A percentile compares a stretch with the other conserved stretches of the same genome.
phyloP scores from a whole-genome alignment of 1,139 yeast genomes.

The Yamadazyma kanchanaburiensis region DNA sequence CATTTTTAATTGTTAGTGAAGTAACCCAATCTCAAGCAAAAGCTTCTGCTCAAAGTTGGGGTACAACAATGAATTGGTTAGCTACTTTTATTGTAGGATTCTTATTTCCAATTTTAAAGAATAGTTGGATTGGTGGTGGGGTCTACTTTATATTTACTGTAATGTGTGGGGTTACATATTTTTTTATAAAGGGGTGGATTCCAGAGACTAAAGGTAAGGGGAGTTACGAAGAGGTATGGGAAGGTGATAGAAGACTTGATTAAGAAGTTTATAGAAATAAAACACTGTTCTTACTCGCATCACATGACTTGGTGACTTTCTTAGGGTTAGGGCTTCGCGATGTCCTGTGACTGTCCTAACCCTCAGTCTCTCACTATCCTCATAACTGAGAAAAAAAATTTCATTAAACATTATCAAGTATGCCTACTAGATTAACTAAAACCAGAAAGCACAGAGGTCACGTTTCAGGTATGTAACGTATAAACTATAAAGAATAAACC shows the following conservation, averaged over 20 bases:
- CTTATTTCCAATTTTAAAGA: conserved; percentile 70
- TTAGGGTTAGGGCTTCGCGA: too few relatives aligned
- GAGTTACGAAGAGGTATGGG: conserved; percentile 65
- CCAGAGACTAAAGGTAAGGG: conserved; percentile 80
- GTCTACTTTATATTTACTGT: conserved; percentile 73
- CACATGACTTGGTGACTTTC: too few relatives aligned
- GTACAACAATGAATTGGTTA: conserved; percentile 86
- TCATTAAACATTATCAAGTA: conserved; percentile 31
- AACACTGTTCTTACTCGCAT: too few relatives aligned
- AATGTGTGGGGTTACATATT: conserved; percentile 47
- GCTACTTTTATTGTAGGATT: conserved; percentile 83
- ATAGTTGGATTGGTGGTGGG: conserved; percentile 62
- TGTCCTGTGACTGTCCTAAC: too few relatives aligned
- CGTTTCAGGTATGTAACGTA: conserved; percentile 85
- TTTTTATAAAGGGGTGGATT: conserved; percentile 45
- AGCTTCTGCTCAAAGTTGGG: conserved; percentile 89
- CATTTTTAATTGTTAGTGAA: conserved; percentile 86
- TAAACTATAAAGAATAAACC: too few relatives aligned
- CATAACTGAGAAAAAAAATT: too few relatives aligned
- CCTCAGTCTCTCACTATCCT: too few relatives aligned
- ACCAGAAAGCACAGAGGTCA: conserved; percentile 99
- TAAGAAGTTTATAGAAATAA: not conserved
- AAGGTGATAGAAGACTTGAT: conserved; percentile 8
- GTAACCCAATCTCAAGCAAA: conserved; percentile 77
- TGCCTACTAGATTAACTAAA: conserved; percentile 99